Evolutionary conservation across 331 rosid species (phyloP).

Genomic region (Quercus lobata): DNA sequence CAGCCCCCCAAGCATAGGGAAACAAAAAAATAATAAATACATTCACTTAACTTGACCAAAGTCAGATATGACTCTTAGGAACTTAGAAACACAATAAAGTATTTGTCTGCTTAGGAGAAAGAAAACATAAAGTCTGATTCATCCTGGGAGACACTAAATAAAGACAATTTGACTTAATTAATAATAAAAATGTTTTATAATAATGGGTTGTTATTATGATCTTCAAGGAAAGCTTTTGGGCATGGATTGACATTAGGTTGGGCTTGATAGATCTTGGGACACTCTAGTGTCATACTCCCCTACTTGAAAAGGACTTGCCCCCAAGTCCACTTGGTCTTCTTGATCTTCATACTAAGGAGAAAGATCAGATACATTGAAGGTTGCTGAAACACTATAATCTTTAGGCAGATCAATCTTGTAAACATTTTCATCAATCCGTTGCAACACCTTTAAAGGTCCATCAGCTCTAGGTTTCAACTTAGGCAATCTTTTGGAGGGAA

Average conservation of each 20-base stretch:
- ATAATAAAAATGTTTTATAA: no score
- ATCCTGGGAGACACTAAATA: no score
- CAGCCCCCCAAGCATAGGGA: no score
- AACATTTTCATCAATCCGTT: background rate
- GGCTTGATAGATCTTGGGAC: background rate
- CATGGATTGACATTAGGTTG: fast-evolving
- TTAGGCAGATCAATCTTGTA: background rate
- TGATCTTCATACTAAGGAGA: background rate
- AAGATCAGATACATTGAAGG: background rate
- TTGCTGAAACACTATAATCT: background rate
- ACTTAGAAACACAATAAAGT: no score
- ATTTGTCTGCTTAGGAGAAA: no score
- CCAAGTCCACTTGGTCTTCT: background rate
- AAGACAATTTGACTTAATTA: no score
- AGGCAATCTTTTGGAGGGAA: background rate
- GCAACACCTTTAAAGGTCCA: background rate
- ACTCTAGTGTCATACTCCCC: fast-evolving
- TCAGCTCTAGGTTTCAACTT: background rate
- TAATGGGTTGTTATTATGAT: no score
- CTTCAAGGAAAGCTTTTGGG: no score
- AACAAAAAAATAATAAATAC: no score
- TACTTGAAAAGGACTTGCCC: background rate
- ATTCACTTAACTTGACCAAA: no score
- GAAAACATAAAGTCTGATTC: no score
- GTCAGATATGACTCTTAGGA: no score